Conservation (phyloP, 2,329 filamentous ascomycete species). For the Zymoseptoria brevis region DNA sequence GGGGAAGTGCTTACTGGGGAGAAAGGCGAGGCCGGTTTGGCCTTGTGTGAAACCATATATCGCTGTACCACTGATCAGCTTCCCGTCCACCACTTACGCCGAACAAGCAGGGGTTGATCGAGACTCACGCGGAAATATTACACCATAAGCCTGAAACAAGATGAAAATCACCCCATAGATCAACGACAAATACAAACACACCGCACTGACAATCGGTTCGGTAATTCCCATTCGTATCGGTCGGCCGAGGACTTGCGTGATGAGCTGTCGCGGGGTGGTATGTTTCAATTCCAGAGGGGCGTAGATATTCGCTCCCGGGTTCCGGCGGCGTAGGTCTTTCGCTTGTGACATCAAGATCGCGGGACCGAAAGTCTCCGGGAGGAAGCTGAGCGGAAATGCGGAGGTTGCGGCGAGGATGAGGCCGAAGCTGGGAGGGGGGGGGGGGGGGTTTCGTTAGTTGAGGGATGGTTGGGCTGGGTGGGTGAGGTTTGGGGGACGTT, state of each 20-base stretch:
- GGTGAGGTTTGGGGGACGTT: not conserved
- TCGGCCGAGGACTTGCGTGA: conserved; percentile 58
- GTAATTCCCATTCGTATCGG: conserved; percentile 60
- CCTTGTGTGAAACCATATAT: conserved; percentile 10
- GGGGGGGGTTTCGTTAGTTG: too few relatives aligned
- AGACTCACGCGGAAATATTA: conserved; percentile 8
- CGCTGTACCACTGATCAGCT: not conserved
- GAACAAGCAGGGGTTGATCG: not conserved
- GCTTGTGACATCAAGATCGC: conserved; percentile 39
- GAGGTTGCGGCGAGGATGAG: conserved; percentile 9
- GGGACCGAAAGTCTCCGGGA: conserved; percentile 39
- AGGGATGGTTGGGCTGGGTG: too few relatives aligned
- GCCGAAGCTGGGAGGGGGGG: conserved; percentile 1
- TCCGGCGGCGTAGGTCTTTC: conserved; percentile 45
- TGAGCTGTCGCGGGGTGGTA: conserved; percentile 48
- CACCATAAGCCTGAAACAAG: conserved; percentile 10
- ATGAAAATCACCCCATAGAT: conserved; percentile 55
- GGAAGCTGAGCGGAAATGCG: conserved; percentile 7
- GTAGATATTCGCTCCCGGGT: conserved; percentile 43
- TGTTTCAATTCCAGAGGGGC: conserved; percentile 56
- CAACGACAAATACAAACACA: conserved; percentile 58
- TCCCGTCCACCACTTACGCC: not conserved
- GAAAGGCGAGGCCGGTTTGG: conserved; percentile 11
- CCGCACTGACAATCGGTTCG: conserved; percentile 63
- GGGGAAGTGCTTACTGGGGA: conserved; percentile 4